phyloP scores from a whole-genome alignment of 176 grass and related monocot species.

The Ananas comosus region DNA sequence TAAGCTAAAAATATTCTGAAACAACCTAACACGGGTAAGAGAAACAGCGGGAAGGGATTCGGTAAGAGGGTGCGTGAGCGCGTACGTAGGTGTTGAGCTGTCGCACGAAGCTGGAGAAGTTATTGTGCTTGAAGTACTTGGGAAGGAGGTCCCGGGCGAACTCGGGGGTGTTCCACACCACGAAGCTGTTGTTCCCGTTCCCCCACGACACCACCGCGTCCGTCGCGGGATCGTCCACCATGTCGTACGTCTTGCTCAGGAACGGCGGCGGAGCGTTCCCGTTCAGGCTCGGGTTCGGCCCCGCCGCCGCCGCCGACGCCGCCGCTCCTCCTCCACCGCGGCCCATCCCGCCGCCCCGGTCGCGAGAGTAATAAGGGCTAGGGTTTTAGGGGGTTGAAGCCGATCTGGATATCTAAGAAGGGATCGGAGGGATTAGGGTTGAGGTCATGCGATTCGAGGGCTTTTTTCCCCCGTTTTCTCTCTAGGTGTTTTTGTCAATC shows the following conservation, averaged over 20 bases:
- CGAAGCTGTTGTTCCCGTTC: not conserved
- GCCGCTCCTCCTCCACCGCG: not conserved
- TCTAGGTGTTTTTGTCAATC: no score
- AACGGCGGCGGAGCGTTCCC: not conserved
- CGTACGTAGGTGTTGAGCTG: constrained; percentile 93
- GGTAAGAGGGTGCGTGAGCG: not conserved
- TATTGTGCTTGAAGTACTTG: constrained; percentile 98
- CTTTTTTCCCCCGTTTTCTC: no score
- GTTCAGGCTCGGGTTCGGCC: not conserved
- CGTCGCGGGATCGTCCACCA: not conserved
- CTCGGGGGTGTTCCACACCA: constrained; percentile 24
- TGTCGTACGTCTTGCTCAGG: constrained; percentile 1
- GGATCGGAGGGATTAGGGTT: no score
- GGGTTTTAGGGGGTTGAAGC: no score
- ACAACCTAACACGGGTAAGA: not conserved
- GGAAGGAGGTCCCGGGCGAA: constrained; percentile 85
- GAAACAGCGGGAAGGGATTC: not conserved
- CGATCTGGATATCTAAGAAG: no score
- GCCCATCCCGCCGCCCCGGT: no score
- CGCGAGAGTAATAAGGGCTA: no score
- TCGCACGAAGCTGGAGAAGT: constrained; percentile 97
- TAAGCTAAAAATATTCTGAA: no score
- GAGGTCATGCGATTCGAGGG: no score
- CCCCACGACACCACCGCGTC: not conserved
- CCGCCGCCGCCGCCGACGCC: not conserved